phyloP scores from a whole-genome alignment of 23 red algal genomes.

The Chondrus crispus region DNA sequence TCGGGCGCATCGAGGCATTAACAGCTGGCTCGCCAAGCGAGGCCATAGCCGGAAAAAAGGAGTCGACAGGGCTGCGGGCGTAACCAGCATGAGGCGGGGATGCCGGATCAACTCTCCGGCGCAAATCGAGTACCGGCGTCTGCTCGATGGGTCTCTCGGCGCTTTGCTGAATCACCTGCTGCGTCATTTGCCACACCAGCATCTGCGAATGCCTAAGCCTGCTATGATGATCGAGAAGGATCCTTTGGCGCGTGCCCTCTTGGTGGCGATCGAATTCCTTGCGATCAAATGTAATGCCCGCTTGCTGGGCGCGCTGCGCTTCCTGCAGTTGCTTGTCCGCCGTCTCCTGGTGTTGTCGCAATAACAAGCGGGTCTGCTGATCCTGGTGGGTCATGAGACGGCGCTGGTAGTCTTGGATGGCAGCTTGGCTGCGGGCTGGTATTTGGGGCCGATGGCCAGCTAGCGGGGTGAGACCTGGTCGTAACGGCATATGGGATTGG shows the following conservation, averaged over 20 bases:
- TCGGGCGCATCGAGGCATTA: background rate
- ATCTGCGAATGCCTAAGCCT: constrained; percentile 19
- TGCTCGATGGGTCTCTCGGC: background rate
- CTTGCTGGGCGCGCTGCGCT: constrained; percentile 39
- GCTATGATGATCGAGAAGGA: constrained; percentile 28
- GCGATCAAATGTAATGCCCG: constrained; percentile 41
- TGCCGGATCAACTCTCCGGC: background rate
- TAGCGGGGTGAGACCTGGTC: background rate
- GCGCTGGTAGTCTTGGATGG: constrained; percentile 30
- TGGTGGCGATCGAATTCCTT: constrained; percentile 56
- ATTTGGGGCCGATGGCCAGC: background rate
- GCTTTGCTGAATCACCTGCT: constrained; percentile 1
- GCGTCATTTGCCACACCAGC: constrained; percentile 12
- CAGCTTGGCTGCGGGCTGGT: background rate
- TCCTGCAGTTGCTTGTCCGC: constrained; percentile 31
- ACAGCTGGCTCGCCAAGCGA: no score
- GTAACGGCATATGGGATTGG: background rate
- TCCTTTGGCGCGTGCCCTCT: constrained; percentile 33
- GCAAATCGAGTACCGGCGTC: background rate
- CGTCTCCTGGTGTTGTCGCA: constrained; percentile 11
- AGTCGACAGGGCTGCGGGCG: background rate
- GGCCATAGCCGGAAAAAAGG: background rate
- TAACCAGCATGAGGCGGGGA: background rate
- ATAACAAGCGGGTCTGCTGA: constrained; percentile 19
- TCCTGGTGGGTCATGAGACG: constrained; percentile 42